Base-by-base conservation (phyloP, 2,329 filamentous ascomycete genomes). In the Davidsoniella australis region DNA sequence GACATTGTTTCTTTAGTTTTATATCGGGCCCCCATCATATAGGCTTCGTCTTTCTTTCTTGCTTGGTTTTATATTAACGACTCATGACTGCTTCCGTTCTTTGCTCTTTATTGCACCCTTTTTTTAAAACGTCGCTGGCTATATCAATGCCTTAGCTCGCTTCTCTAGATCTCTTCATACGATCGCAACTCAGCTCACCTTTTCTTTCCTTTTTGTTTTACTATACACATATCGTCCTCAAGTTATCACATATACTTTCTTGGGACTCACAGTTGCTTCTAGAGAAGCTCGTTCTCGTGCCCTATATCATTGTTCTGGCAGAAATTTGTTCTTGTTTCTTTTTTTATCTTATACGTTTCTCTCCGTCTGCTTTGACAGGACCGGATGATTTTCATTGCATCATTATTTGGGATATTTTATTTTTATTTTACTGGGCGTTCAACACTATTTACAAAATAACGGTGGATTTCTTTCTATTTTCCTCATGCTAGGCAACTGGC, bases 21-120 rank as follows among this genome's bases (percentile, higher is more conserved):
- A 23, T 14, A 42, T 20, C 17, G 24, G 20, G 29, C 29, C 8
- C 26, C 29, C 12, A 33, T 33, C 29, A 33, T 3, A 8, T 12
- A 33, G 29, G 29, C 29, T 33, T 33, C 12, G 29, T 33, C 9
- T 17, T 7, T 42, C 10, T 36, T 45, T n/a, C 43, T 33, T 41
- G 7, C 18, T 24, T 40, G 23, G 17, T 18, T 37, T 17, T 8
- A n/a, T 39, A 26, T 40, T 49, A 33, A 43, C 26, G 12, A 20
- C 18, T 49, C 17, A 43, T 47, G 10, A 5, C 17, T 42, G 17
- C 16, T 23, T 36, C 33, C 18, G 10, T 38, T 23, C 20, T 52
- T 44, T 48, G 41, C 18, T 41, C 37, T 44, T 8, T 50, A n/a
- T 47, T 33, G 37, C 42, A 39, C 38, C 45, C 17, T 14, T 42